phyloP scores from a whole-genome alignment of 441 rosid species.

The Gossypium armourianum region DNA sequence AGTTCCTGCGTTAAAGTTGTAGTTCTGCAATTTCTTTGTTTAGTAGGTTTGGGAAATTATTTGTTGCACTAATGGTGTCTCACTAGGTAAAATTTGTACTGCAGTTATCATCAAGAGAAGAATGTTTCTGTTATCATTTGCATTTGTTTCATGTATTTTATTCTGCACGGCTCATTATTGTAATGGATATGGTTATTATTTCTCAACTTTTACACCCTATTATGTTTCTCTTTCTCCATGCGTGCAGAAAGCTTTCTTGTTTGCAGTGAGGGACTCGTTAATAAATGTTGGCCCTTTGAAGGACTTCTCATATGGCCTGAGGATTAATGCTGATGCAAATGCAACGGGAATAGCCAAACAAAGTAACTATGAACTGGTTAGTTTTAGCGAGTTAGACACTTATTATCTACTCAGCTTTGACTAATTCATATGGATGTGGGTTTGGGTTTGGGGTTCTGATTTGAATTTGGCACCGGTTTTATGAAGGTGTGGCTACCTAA shows the following conservation, averaged over 20 bases:
- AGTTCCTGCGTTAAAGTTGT: neutral
- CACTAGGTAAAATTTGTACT: neutral
- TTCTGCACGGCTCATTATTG: conserved; percentile 13
- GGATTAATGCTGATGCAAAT: conserved; percentile 81
- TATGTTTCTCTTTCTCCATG: conserved; percentile 21
- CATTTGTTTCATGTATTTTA: neutral
- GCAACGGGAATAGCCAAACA: conserved; percentile 92
- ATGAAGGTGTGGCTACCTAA: neutral
- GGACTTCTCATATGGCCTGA: conserved; percentile 85
- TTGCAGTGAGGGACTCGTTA: conserved; percentile 88
- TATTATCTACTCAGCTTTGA: neutral
- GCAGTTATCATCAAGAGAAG: neutral
- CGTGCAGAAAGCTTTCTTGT: conserved; percentile 83
- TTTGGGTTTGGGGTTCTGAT: neutral
- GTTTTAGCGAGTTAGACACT: conserved; percentile 25
- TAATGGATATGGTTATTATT: conserved; percentile 14
- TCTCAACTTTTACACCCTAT: conserved; percentile 11
- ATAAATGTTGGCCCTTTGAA: conserved; percentile 87
- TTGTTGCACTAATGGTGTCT: neutral
- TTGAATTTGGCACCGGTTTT: neutral
- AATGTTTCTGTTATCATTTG: neutral
- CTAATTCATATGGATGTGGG: neutral
- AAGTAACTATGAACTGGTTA: conserved; percentile 95
- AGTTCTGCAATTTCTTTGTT: conserved; percentile 6
- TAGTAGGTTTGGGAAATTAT: neutral